These are phyloP conservation scores for Talaromyces sp. DNA, from an alignment of 2,329 filamentous ascomycete genomes.

Conservation along the genomic window DNA sequence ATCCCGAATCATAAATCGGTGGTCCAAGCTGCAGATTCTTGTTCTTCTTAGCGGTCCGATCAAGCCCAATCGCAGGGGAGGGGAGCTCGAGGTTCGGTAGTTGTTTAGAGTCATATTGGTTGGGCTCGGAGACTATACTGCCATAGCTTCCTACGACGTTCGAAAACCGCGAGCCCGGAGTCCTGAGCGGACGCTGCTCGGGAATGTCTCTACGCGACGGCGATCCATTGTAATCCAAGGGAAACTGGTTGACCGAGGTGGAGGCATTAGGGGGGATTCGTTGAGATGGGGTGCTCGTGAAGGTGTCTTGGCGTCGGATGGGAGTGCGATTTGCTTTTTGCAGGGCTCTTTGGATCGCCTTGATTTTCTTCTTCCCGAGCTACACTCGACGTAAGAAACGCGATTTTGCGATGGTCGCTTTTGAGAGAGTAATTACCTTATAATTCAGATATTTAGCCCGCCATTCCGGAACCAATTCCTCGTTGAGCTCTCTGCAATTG, in stretches of 20 bases:
- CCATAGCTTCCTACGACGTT: constrained; percentile 55
- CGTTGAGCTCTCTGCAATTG: constrained; percentile 66
- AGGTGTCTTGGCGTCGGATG: constrained; percentile 46
- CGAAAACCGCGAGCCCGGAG: constrained; percentile 34
- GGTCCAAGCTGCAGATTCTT: constrained; percentile 19
- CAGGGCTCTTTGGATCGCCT: constrained; percentile 72
- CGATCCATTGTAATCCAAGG: constrained; percentile 21
- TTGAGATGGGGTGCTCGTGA: constrained; percentile 28
- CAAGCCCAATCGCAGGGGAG: constrained; percentile 56
- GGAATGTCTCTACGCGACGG: constrained; percentile 30
- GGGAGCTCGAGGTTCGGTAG: constrained; percentile 58
- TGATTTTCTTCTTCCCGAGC: constrained; percentile 86
- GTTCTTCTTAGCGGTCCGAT: constrained; percentile 23
- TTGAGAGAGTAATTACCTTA: constrained; percentile 56
- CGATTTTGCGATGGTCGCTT: constrained; percentile 9
- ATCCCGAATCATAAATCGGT: constrained; percentile 17
- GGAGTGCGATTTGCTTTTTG: constrained; percentile 52
- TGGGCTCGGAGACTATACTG: constrained; percentile 57
- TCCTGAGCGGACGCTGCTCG: constrained; percentile 36
- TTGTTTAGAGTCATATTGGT: constrained; percentile 28
- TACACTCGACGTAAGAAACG: constrained; percentile 27
- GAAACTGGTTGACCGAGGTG: constrained; percentile 20
- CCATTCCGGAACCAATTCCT: constrained; percentile 92
- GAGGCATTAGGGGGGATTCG: constrained; percentile 19
- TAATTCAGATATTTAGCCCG: constrained; percentile 91